Evolutionary conservation across 805 yeast species (phyloP).

Genomic region (Priceomyces medius): DNA sequence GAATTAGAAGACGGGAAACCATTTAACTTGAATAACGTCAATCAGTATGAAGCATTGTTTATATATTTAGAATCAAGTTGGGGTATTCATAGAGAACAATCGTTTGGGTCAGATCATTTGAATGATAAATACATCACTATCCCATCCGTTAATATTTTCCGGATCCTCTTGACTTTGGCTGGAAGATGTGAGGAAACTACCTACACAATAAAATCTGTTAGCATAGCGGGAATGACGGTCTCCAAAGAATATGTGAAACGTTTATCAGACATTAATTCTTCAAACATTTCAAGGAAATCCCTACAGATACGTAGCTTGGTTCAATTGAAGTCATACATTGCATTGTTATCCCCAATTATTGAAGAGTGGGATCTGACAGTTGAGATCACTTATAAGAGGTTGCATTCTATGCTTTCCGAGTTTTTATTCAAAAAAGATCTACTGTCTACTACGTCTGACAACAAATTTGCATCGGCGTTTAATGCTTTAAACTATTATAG

Average conservation of each 20-base stretch:
- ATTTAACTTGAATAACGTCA: slow-evolving; percentile 25
- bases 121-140: slow-evolving; percentile 10
- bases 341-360: not conserved
- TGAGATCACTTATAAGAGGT: not conserved
- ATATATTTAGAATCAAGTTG: slow-evolving; percentile 22
- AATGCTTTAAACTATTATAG: no score
- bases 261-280: slow-evolving; percentile 20
- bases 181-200: slow-evolving; percentile 25
- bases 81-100: slow-evolving; percentile 2
- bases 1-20: slow-evolving; percentile 6
- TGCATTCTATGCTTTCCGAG: not conserved
- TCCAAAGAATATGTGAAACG: slow-evolving; percentile 19
- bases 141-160: slow-evolving; percentile 27
- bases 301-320: slow-evolving; percentile 18
- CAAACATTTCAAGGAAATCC: slow-evolving; percentile 16
- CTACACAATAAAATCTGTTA: slow-evolving; percentile 20
- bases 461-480: no score
- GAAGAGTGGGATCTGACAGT: not conserved
- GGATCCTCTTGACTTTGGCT: slow-evolving; percentile 32
- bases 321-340: slow-evolving; percentile 2
- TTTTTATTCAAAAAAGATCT: not conserved
- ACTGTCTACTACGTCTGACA: not conserved
- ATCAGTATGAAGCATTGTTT: slow-evolving; percentile 29
- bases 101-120: not conserved
- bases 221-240: slow-evolving; percentile 19